Evolutionary conservation across 148 eudicot species (phyloP), one percentile per base, ranked within the genome.

Genomic region (Vaccinium darrowii): DNA sequence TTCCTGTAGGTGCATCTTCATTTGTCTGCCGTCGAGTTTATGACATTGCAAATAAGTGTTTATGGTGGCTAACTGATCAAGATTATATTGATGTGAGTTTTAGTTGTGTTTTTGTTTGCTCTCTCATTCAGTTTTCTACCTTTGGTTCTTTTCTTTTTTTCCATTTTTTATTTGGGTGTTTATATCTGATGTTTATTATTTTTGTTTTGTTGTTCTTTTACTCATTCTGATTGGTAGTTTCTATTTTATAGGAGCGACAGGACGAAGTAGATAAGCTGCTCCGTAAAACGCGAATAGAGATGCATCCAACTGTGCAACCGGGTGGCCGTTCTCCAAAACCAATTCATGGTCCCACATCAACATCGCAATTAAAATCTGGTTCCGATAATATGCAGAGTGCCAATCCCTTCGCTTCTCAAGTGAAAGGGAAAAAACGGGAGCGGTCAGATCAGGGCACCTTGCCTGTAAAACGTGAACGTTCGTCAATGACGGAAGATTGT

Each of bases 41-140:
- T 82, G 97, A 94, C 89, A 90, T 86, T 86, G 90, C 87, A 79
- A 90, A 87, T 89, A 90, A 88, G 92, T 78, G 94, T 91, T 88
- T 95, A 88, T 92, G 93, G 95, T 93, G 96, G 98, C 86, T 94
- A 84, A 91, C 94, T 36, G 99, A 94, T 87, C 89, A 91, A 88
- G 91, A 91, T 81, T 95, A 82, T 87, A 88, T 91, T 91, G 86
- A 93, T 89, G 99, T 95, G 84, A 91, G 98, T 87, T 78, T 71
- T 71, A 23, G 6, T 51, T 36, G 23, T 36, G 23, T 77, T 84
- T 16, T 54, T 23, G 27, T 11, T 1, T 21, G 8, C 10, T 57
- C 21, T 69, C 25, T 39, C 52, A 8, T 51, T 79, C 62, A 50
- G 30, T 21, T 21, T 27, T 79, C 16, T 69, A 14, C 33, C 36